phyloP scores from a whole-genome alignment of 2,329 filamentous ascomycete species.

The Apiospora sp. region DNA sequence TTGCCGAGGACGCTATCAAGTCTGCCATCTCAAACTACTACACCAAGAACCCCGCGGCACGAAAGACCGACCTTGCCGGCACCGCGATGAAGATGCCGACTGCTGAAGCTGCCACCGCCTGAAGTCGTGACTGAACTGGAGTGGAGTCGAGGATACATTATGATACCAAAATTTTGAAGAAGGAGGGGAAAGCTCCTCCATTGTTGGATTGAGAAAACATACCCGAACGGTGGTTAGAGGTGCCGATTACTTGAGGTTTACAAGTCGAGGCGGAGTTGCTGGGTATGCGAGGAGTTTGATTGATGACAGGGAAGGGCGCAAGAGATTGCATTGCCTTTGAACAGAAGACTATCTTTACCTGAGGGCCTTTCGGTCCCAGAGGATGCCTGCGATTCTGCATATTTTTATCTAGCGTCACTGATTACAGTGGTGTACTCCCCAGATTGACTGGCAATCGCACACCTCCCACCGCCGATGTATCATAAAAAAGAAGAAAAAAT shows the following conservation, averaged over 20 bases:
- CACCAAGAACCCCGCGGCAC: slow-evolving; percentile 84
- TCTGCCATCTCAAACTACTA: slow-evolving; percentile 91
- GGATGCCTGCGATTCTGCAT: neutral
- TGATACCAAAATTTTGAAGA: slow-evolving; percentile 5
- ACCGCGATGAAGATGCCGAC: slow-evolving; percentile 52
- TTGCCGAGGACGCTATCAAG: slow-evolving; percentile 92
- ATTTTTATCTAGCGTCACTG: neutral
- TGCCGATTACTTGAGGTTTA: neutral
- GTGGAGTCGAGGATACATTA: neutral
- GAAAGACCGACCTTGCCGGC: slow-evolving; percentile 78
- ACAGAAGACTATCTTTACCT: slow-evolving; percentile 12
- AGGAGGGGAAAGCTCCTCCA: neutral
- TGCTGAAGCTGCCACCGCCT: slow-evolving; percentile 16
- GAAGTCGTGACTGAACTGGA: neutral
- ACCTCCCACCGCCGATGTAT: neutral
- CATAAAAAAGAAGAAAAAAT: neutral
- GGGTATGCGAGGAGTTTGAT: slow-evolving; percentile 14
- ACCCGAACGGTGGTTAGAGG: neutral
- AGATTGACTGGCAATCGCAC: neutral
- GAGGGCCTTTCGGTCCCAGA: neutral
- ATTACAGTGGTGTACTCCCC: neutral
- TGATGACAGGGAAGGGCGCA: slow-evolving; percentile 5
- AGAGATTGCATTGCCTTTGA: neutral
- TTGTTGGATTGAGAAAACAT: neutral
- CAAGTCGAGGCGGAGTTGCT: slow-evolving; percentile 4